A percentile compares a stretch with the other conserved stretches of the same genome.
Conservation (phyloP, 371 early-diverging fungal genomes). For the Mortierella polycephala region DNA sequence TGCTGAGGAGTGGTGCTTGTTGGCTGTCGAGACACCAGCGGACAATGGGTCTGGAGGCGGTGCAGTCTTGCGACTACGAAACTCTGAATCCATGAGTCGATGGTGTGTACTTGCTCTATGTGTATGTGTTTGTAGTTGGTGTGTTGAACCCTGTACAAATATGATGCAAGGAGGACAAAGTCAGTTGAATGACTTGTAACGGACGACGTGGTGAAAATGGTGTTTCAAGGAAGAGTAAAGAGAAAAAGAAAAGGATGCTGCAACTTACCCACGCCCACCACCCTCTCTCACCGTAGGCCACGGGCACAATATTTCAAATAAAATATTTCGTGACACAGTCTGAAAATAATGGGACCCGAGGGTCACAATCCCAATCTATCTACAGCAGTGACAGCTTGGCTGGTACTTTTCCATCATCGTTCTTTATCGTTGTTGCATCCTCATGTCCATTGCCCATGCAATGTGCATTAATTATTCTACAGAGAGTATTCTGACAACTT, state of each 20-base stretch:
- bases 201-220: constrained; percentile 1
- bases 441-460: background rate
- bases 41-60: constrained; percentile 1
- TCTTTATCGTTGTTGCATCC: background rate
- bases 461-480: constrained; percentile 6
- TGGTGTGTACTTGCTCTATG: background rate
- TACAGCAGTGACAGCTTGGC: too few relatives aligned
- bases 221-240: constrained; percentile 3
- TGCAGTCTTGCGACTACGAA: constrained; percentile 40
- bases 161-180: background rate
- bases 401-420: background rate
- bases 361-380: too few relatives aligned
- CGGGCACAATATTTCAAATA: too few relatives aligned
- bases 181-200: constrained; percentile 36
- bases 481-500: constrained; percentile 34
- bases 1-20: constrained; percentile 18
- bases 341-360: too few relatives aligned
- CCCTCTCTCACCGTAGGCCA: too few relatives aligned
- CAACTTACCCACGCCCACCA: too few relatives aligned
- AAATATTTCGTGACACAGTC: too few relatives aligned
- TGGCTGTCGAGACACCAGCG: constrained; percentile 35
- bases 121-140: background rate
- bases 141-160: background rate
- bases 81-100: constrained; percentile 33
- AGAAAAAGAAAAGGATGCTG: constrained; percentile 1